Base-by-base conservation (phyloP, 2,329 filamentous ascomycete genomes). In the Knufia petricola region DNA sequence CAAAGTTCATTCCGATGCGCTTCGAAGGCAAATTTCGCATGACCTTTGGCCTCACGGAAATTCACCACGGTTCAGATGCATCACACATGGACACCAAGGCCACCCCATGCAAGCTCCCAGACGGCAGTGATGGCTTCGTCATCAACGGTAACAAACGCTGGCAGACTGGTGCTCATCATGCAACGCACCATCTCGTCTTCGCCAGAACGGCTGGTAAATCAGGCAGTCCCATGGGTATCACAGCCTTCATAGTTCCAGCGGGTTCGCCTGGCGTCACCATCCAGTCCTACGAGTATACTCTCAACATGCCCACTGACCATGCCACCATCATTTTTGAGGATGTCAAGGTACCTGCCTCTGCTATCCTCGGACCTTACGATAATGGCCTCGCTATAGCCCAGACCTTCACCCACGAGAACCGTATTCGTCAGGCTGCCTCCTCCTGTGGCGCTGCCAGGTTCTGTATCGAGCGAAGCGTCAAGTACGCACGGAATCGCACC, bases 271-370 rank as follows among this genome's bases (percentile, higher is more conserved):
- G 78, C 0, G 55, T 81, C 13, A 66, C 69, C 19, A 70, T 79
- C 6, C 69, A 73, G 39, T 77, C 74, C 31, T 82, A 78, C 55
- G 73, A 82, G 61, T 82, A 77, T 76, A 82, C 78, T 1, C 70
- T 81, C 46, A 82, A 82, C 56, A 82, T 82, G 78, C 78, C 78
- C 0, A 81, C 78, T 4, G 78, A 82, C 59, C 78, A 82, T 58
- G 78, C 78, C 2, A 81, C 77, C 1, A 66, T 82, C 32, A 69
- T 70, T 1, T 64, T 82, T 38, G 70, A 69, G n/a, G 62, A 75
- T 49, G 78, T 79, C n/a, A 75, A 68, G 58, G 74, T 81, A 1
- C 75, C 78, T 0, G 63, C 66, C 12, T 69, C 67, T 17, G 67
- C 74, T 1, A 64, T 80, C 28, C 65, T 82, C 1, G 78, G 78